Percentiles rank a stretch among this genome's conserved stretches.
Evolutionary conservation across 23 red algal species (phyloP).

Genomic region (Cyanidiococcus yangmingshanensis): DNA sequence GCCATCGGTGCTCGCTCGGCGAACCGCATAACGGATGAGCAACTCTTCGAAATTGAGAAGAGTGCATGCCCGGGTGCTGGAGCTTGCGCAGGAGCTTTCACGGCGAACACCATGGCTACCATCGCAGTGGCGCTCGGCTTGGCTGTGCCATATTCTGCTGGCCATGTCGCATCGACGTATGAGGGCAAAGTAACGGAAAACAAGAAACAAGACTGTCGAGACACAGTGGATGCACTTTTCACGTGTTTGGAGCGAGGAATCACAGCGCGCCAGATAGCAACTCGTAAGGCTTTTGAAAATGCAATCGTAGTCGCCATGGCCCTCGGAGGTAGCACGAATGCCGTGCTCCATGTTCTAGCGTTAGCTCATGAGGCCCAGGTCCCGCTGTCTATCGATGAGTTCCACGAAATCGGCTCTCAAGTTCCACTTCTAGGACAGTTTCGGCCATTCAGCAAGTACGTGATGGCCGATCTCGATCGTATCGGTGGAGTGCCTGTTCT

Average conservation of each 20-base stretch:
- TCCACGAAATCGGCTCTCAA: constrained; percentile 59
- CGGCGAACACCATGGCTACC: constrained; percentile 93
- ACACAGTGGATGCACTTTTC: constrained; percentile 77
- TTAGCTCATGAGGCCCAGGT: constrained; percentile 92
- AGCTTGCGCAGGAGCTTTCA: constrained; percentile 91
- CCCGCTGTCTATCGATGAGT: constrained; percentile 86
- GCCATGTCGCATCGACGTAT: constrained; percentile 69
- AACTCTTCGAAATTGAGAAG: constrained; percentile 57
- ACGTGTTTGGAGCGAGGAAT: constrained; percentile 88
- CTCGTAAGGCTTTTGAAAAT: constrained; percentile 91
- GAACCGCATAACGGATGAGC: constrained; percentile 68
- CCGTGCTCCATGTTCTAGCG: constrained; percentile 85
- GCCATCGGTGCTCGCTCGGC: constrained; percentile 84
- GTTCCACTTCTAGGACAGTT: constrained; percentile 95
- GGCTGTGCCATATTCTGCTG: constrained; percentile 84
- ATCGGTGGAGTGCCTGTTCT: constrained; percentile 94
- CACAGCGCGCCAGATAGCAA: constrained; percentile 67
- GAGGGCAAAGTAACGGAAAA: constrained; percentile 49
- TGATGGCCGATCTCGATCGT: constrained; percentile 90
- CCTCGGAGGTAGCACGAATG: constrained; percentile 92
- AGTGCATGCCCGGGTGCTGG: constrained; percentile 77
- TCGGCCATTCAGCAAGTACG: constrained; percentile 87
- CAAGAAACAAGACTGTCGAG: constrained; percentile 61
- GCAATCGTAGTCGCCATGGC: constrained; percentile 84
- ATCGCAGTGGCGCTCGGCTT: constrained; percentile 97